Percentiles rank a stretch among this genome's conserved stretches.
These are phyloP conservation scores for Monocercomonoides exilis DNA, from an alignment of 78 protist genomes.

Conservation along the genomic window DNA sequence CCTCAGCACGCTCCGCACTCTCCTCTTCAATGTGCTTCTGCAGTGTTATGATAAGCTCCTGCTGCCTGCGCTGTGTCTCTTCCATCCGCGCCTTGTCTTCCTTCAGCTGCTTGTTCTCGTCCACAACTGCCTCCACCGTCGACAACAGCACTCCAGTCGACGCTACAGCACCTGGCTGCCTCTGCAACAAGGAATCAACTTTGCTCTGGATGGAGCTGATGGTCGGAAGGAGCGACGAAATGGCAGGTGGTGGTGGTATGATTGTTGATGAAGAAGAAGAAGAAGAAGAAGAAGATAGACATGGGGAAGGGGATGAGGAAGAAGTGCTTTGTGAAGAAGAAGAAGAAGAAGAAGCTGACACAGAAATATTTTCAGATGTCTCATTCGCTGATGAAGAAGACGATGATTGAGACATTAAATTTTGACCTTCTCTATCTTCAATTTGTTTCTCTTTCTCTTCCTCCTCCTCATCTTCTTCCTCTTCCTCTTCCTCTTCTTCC, in stretches of 20 bases:
- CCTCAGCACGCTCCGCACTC: background rate
- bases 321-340: too few relatives aligned
- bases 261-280: too few relatives aligned
- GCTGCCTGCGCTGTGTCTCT: background rate
- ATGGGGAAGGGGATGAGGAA: too few relatives aligned
- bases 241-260: too few relatives aligned
- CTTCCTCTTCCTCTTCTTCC: background rate
- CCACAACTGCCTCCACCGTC: background rate
- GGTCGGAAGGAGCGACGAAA: too few relatives aligned
- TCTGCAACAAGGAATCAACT: background rate
- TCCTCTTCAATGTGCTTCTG: background rate
- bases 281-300: too few relatives aligned
- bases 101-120: background rate
- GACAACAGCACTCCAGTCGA: background rate
- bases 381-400: too few relatives aligned
- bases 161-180: background rate
- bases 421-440: background rate
- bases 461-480: background rate
- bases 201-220: too few relatives aligned
- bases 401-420: too few relatives aligned
- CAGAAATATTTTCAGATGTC: too few relatives aligned
- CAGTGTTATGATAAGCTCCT: background rate
- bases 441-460: background rate
- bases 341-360: too few relatives aligned
- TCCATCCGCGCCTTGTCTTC: background rate